Evolutionary conservation across 2,329 filamentous ascomycete species (phyloP).

Genomic region (Calycina herbarum): DNA sequence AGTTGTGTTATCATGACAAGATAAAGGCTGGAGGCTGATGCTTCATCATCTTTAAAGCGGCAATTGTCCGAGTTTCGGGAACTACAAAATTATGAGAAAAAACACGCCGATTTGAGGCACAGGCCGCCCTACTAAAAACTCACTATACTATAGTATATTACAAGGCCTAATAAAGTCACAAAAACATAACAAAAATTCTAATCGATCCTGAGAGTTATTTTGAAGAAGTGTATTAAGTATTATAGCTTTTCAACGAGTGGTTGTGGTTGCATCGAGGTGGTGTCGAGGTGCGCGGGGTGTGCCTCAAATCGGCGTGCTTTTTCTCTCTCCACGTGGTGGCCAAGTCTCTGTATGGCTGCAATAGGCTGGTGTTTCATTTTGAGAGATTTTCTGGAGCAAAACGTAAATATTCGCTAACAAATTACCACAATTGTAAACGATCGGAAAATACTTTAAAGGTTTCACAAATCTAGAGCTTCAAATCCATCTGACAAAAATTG

Average conservation of each 20-base stretch:
- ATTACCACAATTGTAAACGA: neutral
- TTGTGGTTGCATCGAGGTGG: too few relatives aligned
- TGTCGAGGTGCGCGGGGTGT: too few relatives aligned
- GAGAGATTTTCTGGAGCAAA: neutral
- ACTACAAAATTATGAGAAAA: neutral
- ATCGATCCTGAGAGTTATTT: too few relatives aligned
- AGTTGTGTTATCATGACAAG: constrained; percentile 3
- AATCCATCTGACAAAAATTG: neutral
- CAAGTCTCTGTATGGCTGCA: neutral
- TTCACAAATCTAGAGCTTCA: neutral
- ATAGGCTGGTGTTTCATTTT: neutral
- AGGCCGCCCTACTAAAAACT: too few relatives aligned
- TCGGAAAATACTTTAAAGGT: neutral
- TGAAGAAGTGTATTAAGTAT: too few relatives aligned
- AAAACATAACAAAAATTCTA: too few relatives aligned
- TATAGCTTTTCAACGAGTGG: too few relatives aligned
- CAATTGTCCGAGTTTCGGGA: neutral
- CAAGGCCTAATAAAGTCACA: too few relatives aligned
- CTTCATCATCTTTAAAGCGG: neutral
- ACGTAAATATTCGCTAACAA: neutral
- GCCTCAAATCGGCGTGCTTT: too few relatives aligned
- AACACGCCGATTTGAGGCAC: too few relatives aligned
- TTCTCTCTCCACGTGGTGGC: neutral
- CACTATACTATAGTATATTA: too few relatives aligned
- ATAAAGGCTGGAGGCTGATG: neutral